Base-by-base conservation (phyloP, 2,329 filamentous ascomycete genomes). In the Fonsecaea nubica region DNA sequence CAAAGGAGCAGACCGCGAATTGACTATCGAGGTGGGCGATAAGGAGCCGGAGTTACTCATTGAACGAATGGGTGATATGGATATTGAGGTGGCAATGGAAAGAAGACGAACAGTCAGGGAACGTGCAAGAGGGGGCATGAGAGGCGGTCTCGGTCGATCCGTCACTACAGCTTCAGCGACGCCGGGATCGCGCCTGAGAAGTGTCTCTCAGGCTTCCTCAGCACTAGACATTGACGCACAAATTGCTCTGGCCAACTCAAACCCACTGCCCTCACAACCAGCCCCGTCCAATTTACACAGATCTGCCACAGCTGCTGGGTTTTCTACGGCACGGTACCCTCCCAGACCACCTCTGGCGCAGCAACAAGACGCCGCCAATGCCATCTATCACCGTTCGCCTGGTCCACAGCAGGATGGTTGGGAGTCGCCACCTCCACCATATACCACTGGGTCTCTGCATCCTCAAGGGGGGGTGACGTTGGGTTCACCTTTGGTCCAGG, bases 81-180 rank as follows among this genome's bases (percentile, higher is more conserved):
- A 90, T 64, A 87, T 89, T 1, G 91, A 93, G 76, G 91, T 95
- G 21, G 92, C 91, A 69, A 87, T 94, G 72, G 90, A 92, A 58
- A 86, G 91, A 71, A 85, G 90, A 69, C 84, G 91, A 70, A 93
- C 91, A 8, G 71, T 74, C 8, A 63, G 71, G 36, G 67, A 70
- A 18, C 63, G 64, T 35, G 60, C 59, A 54, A 59, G 71, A 58
- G 64, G 62, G 10, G 64, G 58, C 8, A 36, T 50, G 38, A 67
- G 64, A 52, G 59, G 52, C n/a, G 36, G 56, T 50, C 54, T 74
- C 72, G 81, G 64, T 76, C 80, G 74, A 77, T 84, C 65, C 76
- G 77, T 80, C 13, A 80, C 80, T 54, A 80, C 70, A 32, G 67
- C 69, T 9, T 66, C 65, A 10, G 60, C 67, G 15, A 61, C 57